Conservation (phyloP, 257 asterid genomes). For the Cynanchum wilfordii region DNA sequence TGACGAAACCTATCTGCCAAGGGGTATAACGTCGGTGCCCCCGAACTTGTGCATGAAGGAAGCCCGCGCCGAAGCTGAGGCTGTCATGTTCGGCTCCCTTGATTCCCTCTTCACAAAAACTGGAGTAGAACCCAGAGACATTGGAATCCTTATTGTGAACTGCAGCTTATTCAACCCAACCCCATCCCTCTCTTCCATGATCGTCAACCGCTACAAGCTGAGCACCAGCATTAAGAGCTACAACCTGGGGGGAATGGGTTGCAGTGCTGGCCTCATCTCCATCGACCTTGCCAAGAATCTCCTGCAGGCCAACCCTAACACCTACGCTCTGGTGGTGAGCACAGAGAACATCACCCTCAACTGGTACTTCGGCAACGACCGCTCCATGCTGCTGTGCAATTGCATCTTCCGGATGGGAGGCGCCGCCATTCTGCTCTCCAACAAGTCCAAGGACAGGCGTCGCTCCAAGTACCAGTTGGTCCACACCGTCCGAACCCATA, state of each 20-base stretch:
- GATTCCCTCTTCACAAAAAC: slow-evolving; percentile 40
- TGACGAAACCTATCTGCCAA: slow-evolving; percentile 39
- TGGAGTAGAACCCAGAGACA: slow-evolving; percentile 29
- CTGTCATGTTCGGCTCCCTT: slow-evolving; percentile 51
- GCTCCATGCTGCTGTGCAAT: slow-evolving; percentile 36
- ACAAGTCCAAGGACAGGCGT: slow-evolving; percentile 26
- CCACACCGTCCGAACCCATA: slow-evolving; percentile 50
- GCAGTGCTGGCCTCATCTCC: slow-evolving; percentile 49
- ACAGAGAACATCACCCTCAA: slow-evolving; percentile 48
- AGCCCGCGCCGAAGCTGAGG: slow-evolving; percentile 47
- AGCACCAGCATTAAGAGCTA: slow-evolving; percentile 37
- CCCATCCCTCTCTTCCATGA: slow-evolving; percentile 45
- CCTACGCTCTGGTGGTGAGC: slow-evolving; percentile 50
- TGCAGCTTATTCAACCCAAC: slow-evolving; percentile 45
- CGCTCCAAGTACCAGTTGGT: slow-evolving; percentile 46
- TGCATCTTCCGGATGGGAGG: slow-evolving; percentile 54
- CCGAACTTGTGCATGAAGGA: slow-evolving; percentile 33
- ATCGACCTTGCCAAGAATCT: slow-evolving; percentile 43
- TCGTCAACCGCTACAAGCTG: slow-evolving; percentile 56
- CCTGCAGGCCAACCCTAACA: slow-evolving; percentile 32
- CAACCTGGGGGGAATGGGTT: slow-evolving; percentile 57
- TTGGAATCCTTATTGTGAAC: slow-evolving; percentile 49
- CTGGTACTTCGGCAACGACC: slow-evolving; percentile 43
- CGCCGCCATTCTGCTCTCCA: slow-evolving; percentile 48
- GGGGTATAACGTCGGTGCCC: slow-evolving; percentile 26